A percentile compares a stretch with the other conserved stretches of the same genome.
Evolutionary conservation across 768 basidiomycete genomes (phyloP).

Genomic region (Chalciporus pseudorubinellus): DNA sequence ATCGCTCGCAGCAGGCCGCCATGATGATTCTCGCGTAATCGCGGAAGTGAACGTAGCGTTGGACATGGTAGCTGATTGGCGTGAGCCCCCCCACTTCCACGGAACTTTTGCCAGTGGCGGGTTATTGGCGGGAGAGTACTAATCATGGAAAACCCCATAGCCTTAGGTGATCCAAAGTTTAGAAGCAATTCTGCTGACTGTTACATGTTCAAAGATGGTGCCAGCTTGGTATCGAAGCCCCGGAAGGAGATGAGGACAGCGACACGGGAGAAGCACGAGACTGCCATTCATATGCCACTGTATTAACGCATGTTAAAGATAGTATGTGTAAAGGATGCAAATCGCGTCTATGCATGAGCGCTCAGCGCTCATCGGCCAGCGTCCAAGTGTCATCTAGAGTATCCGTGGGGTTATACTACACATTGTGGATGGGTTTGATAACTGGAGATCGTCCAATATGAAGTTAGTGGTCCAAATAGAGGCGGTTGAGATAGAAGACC

Average conservation of each 20-base stretch:
- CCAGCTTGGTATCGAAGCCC: not conserved
- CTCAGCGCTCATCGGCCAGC: conserved; percentile 11
- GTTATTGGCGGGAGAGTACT: conserved; percentile 3
- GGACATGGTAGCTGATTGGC: not conserved
- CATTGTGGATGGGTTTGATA: conserved; percentile 4
- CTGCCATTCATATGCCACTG: not conserved
- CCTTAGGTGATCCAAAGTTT: not conserved
- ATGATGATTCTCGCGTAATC: conserved; percentile 24
- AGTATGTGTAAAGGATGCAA: not conserved
- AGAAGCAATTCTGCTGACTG: not conserved
- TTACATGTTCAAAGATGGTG: not conserved
- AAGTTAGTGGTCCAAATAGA: conserved; percentile 3
- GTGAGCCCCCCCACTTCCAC: not conserved
- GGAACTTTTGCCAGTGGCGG: not conserved
- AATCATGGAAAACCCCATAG: conserved; percentile 3
- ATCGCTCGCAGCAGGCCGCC: conserved; percentile 14
- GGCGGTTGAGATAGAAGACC: conserved; percentile 20
- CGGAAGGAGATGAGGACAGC: not conserved
- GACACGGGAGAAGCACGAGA: not conserved
- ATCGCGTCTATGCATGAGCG: conserved; percentile 11
- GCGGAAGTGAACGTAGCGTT: conserved; percentile 24
- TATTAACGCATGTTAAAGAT: conserved; percentile 6
- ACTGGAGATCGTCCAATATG: conserved; percentile 10
- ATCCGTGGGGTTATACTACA: conserved; percentile 10
- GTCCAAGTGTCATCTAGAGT: not conserved